Evolutionary conservation across 257 asterid genomes (phyloP).

Genomic region (Ocimum tenuiflorum): DNA sequence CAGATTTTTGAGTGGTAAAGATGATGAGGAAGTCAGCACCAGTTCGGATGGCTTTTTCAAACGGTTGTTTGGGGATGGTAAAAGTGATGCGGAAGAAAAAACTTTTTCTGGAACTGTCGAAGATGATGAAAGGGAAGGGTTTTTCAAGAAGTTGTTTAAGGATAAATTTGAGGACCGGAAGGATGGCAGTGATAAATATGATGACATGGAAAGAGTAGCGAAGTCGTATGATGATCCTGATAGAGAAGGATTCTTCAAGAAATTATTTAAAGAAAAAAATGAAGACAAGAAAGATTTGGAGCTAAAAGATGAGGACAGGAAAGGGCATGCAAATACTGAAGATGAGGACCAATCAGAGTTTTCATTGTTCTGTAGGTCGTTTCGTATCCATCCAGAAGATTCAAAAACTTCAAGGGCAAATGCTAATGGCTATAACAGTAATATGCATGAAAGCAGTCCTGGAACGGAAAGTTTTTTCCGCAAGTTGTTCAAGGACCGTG

Average conservation of each 20-base stretch:
- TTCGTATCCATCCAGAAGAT: slow-evolving; percentile 88
- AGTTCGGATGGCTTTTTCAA: slow-evolving; percentile 45
- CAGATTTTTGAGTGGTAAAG: slow-evolving; percentile 51
- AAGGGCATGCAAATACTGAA: slow-evolving; percentile 49
- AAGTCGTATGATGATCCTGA: slow-evolving; percentile 62
- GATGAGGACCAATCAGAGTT: slow-evolving; percentile 69
- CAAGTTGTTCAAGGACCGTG: slow-evolving; percentile 85
- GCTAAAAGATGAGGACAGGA: slow-evolving; percentile 44
- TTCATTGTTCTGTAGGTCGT: slow-evolving; percentile 57
- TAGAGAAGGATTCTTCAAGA: slow-evolving; percentile 76
- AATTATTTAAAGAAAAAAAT: slow-evolving; percentile 61
- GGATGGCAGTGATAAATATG: slow-evolving; percentile 52
- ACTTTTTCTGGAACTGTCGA: slow-evolving; percentile 45
- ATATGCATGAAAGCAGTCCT: slow-evolving; percentile 73
- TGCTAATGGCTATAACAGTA: slow-evolving; percentile 35
- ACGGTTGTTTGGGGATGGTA: slow-evolving; percentile 63
- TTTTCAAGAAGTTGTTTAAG: slow-evolving; percentile 66
- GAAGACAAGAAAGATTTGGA: slow-evolving; percentile 67
- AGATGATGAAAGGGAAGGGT: slow-evolving; percentile 76
- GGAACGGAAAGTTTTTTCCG: slow-evolving; percentile 84
- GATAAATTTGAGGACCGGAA: slow-evolving; percentile 71
- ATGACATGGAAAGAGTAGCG: slow-evolving; percentile 42
- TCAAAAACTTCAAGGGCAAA: slow-evolving; percentile 40
- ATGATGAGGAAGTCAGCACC: slow-evolving; percentile 46
- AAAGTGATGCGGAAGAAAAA: slow-evolving; percentile 58